Evolutionary conservation across 805 yeast species (phyloP), one percentile per base, ranked within the genome.

Genomic region (Metschnikowia colocasiae): DNA sequence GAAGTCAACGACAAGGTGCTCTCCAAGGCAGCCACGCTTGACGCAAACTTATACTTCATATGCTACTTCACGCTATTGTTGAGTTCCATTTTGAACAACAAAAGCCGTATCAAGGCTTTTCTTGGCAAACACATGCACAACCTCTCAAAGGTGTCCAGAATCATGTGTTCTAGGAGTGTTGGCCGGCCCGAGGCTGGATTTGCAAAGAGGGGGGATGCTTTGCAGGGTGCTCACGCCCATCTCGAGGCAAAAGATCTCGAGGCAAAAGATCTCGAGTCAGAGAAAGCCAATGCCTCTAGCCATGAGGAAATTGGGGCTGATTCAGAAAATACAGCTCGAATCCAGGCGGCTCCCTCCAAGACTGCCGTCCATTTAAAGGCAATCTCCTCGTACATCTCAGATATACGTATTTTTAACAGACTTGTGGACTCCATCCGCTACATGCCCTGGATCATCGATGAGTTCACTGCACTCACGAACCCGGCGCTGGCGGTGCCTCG

Each of bases 371-470:
- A 69, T 53, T 62, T 72, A 41, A 67, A 68, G 43, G 53, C 58
- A 1, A 59, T 70, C 16, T 68, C 71, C 16, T 56, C 67, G 2
- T 72, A 72, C 54, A 45, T 72, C 7, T 57, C 75, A 3, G 77
- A 72, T 50, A 53, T 71, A 3, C 62, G 77, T 29, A 72, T 72
- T 37, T 72, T 72, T 61, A 67, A 67, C 55, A 59, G 77, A 42
- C 59, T 72, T 47, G 64, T 70, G 4, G 75, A 71, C 16, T 58
- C 73, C 23, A 62, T 72, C 46, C 69, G 69, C 55, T 71, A 71
- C 49, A 63, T 66, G 62, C 77, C 77, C 4, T 72, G 77, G 77
- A 61, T 71, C 16, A 61, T 71, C 15, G 75, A 67, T 47, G 76
- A 71, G 54, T 67, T 54, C 47, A 43, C 57, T 2, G 63, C 72